Percentiles rank a stretch among this genome's conserved stretches.
Conservation (phyloP, 305 asterid species). For the Solanum chacoense region DNA sequence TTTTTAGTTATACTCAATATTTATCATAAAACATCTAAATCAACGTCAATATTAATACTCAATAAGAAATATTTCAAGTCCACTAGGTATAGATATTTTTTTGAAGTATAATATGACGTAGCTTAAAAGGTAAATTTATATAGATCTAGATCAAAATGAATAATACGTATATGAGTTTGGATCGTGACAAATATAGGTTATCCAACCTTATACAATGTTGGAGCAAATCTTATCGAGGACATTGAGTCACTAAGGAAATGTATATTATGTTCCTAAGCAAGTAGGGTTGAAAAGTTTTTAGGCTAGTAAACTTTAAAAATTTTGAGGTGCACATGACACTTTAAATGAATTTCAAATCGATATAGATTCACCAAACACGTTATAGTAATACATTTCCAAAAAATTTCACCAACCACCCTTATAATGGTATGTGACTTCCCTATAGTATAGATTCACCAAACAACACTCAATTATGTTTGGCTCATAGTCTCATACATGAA, state of each 20-base stretch:
- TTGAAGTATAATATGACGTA: background rate
- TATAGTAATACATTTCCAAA: background rate
- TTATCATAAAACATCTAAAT: background rate
- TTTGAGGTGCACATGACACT: background rate
- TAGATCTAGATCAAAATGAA: background rate
- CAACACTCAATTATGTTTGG: background rate
- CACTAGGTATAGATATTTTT: background rate
- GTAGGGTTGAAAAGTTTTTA: background rate
- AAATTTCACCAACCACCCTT: background rate
- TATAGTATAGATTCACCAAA: background rate
- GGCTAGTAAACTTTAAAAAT: background rate
- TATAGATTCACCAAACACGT: no score
- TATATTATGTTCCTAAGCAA: background rate
- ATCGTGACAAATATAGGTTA: background rate
- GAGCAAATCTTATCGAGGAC: background rate
- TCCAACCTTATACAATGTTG: background rate
- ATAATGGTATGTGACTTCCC: background rate
- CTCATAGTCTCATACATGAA: background rate
- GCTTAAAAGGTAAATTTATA: background rate
- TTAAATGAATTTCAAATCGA: background rate
- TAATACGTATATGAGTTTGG: background rate
- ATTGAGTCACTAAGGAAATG: background rate
- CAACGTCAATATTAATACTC: background rate
- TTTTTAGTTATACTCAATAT: background rate
- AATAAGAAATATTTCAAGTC: background rate